A percentile compares a stretch with the other conserved stretches of the same genome.
Conservation (phyloP, 2,329 filamentous ascomycete species). For the Endocalyx cinctus region DNA sequence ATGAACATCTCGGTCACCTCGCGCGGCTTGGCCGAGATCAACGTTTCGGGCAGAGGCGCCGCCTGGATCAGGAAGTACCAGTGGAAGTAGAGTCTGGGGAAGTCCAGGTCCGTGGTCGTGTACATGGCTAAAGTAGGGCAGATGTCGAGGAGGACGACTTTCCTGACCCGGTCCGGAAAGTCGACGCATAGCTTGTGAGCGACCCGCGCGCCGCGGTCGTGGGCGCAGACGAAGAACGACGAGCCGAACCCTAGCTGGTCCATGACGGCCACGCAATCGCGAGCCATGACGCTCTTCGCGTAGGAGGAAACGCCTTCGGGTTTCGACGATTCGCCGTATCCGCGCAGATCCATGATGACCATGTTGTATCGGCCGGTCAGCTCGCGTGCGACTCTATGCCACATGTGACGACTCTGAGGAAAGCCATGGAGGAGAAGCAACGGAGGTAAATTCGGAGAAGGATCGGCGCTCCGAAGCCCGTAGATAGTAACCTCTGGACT, state of each 20-base stretch:
- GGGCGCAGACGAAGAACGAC: constrained; percentile 45
- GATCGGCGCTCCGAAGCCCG: constrained; percentile 32
- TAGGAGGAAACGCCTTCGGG: constrained; percentile 32
- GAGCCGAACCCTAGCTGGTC: constrained; percentile 31
- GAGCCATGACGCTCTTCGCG: constrained; percentile 45
- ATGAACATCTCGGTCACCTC: constrained; percentile 38
- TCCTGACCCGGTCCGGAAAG: constrained; percentile 34
- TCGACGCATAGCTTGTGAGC: constrained; percentile 51
- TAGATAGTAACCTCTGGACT: constrained; percentile 37
- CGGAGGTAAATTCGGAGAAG: constrained; percentile 28
- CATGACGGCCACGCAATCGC: constrained; percentile 44
- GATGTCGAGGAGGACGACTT: constrained; percentile 46
- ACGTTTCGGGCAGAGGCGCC: constrained; percentile 44
- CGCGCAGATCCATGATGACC: constrained; percentile 44
- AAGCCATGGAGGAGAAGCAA: constrained; percentile 48
- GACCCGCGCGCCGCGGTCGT: constrained; percentile 54
- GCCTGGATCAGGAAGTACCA: constrained; percentile 56
- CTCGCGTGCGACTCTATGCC: constrained; percentile 40
- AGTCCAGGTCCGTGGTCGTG: constrained; percentile 33
- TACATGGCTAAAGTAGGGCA: constrained; percentile 53
- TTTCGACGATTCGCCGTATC: constrained; percentile 48
- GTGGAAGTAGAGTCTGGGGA: constrained; percentile 50
- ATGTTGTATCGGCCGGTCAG: constrained; percentile 39
- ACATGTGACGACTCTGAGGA: constrained; percentile 48
- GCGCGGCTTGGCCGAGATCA: constrained; percentile 34